Base-by-base conservation (phyloP, 139 green algal species). In the Chlamydomonas incerta region DNA sequence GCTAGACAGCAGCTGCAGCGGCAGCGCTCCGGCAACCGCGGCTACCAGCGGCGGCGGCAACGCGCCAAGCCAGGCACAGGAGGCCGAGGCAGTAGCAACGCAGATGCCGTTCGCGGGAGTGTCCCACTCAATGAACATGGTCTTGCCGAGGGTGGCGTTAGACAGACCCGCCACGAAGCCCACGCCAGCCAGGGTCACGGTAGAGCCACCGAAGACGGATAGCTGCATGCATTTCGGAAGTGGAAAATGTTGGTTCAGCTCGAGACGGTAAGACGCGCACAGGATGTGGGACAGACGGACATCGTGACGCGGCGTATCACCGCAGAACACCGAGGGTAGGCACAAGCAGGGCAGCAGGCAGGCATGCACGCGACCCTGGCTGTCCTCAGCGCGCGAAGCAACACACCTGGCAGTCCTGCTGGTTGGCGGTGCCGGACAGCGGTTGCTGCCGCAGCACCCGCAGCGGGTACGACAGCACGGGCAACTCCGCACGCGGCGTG, bases 121-220 rank as follows among this genome's bases (percentile, higher is more conserved):
- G n/a, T 66, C 74, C 74, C 74, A 81, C 14, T 23, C 31, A 1
- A 81, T 0, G 4, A 6, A 20, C 74, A 72, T 72, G 17, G n/a
- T 8, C 8, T 28, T 23, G 76, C 15, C 35, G 1, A 46, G 9
- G 35, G 35, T 18, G 6, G 62, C 47, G 24, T 63, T 21, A 3
- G 24, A 17, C 35, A 72, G 55, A 15, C 37, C 76, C 21, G 41
- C 28, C 29, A 74, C 46, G 8, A 75, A 67, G 63, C 77, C 63
- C 2, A 46, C 41, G 9, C 63, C 77, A 1, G 63, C 3, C 0
- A 84, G 4, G 11, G 26, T 52, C 8, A 84, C 5, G 35, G 46
- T 74, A 15, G 29, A 47, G 47, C 77, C 77, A 46, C 77, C 77
- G 23, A 84, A 73, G 20, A 84, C 46, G 29, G 77, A 84, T 6